A percentile compares a stretch with the other conserved stretches of the same genome.
These are phyloP conservation scores for Curvularia eragrostidis DNA, from an alignment of 2,329 filamentous ascomycete species.

Conservation along the genomic window DNA sequence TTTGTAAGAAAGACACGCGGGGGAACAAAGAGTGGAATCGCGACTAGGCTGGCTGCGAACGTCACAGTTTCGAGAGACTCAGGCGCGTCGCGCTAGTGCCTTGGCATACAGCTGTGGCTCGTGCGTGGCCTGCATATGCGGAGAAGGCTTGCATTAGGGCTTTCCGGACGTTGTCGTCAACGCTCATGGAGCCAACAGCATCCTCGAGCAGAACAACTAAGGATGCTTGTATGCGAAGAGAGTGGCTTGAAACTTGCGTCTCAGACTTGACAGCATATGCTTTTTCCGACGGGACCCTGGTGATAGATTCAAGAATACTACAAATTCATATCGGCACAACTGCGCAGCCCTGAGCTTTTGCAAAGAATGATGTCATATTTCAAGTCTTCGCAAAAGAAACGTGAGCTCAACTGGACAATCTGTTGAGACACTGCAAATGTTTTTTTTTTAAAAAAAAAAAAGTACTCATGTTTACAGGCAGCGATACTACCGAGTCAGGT, in stretches of 20 bases:
- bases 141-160: slow-evolving; percentile 14
- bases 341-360: not conserved
- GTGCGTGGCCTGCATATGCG: slow-evolving; percentile 14
- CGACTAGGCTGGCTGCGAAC: slow-evolving; percentile 18
- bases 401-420: too few species aligned
- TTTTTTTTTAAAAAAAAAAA: not conserved
- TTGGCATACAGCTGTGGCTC: slow-evolving; percentile 17
- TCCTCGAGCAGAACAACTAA: not conserved
- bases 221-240: not conserved
- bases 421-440: too few species aligned
- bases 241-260: not conserved
- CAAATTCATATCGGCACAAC: not conserved
- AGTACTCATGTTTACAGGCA: not conserved
- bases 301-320: not conserved
- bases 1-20: not conserved
- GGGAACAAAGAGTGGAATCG: slow-evolving; percentile 2
- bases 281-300: not conserved
- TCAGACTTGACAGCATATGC: not conserved
- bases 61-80: slow-evolving; percentile 19
- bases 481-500: slow-evolving; percentile 4
- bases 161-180: not conserved
- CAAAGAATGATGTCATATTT: too few species aligned
- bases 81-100: slow-evolving; percentile 16
- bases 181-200: not conserved
- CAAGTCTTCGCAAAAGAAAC: too few species aligned